phyloP scores from a whole-genome alignment of 164 flowering plant genomes.

The Piper longum region DNA sequence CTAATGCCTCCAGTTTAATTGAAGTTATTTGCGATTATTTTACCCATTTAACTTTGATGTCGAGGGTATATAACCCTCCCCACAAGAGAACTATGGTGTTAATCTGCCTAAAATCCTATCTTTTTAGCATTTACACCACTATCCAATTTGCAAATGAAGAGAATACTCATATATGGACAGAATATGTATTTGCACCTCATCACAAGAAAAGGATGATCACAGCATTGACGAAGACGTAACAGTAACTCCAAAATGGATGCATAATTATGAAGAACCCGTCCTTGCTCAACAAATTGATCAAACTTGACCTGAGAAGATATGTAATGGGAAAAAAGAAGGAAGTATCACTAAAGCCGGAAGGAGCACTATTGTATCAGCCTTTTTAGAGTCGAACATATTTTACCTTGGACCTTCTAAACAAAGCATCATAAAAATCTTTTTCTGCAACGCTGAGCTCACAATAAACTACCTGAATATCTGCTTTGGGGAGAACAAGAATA shows the following conservation, averaged over 20 bases:
- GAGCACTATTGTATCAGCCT: background rate
- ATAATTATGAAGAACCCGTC: conserved; percentile 91
- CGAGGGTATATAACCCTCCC: too few relatives aligned
- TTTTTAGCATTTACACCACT: background rate
- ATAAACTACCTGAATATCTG: conserved; percentile 62
- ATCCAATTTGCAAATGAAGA: background rate
- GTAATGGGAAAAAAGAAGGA: background rate
- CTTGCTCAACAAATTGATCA: conserved; percentile 96
- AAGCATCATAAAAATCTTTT: conserved; percentile 87
- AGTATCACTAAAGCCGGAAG: background rate
- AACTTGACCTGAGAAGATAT: conserved; percentile 62
- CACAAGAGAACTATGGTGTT: too few relatives aligned
- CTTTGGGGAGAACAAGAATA: conserved; percentile 87
- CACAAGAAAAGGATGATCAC: conserved; percentile 98
- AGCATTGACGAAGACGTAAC: conserved; percentile 97
- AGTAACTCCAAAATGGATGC: conserved; percentile 96
- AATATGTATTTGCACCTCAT: conserved; percentile 47
- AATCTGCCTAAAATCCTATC: background rate
- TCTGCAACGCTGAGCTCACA: conserved; percentile 84
- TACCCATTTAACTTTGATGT: too few relatives aligned
- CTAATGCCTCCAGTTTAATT: too few relatives aligned
- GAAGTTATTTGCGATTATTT: too few relatives aligned
- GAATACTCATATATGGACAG: background rate
- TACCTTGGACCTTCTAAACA: conserved; percentile 92
- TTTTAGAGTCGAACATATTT: background rate